Base-by-base conservation (phyloP, 1,139 yeast genomes). In the Taphrina pruni region DNA sequence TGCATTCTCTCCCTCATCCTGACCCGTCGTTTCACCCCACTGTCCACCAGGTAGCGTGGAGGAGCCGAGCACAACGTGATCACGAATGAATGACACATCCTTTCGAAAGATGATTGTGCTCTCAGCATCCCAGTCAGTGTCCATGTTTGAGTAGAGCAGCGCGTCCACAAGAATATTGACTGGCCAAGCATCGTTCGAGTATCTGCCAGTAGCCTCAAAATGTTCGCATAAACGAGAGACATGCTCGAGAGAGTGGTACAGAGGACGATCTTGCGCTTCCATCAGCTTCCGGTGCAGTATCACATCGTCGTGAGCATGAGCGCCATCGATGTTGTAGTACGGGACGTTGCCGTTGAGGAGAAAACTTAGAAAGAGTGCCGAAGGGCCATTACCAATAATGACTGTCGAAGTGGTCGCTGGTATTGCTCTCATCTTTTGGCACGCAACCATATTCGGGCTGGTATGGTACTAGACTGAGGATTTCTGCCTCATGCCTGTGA, bases 31-130 rank as follows among this genome's bases (percentile, higher is more conserved):
- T 6, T 66, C 70, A 1, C 77, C 74, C 81, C 81, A 79, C 66
- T 79, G 81, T 1, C 81, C 81, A 12, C 81, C 81, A 0, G 79
- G 73, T 1, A 50, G 52, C 12, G 72, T 69, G n/a, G 75, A 71
- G 7, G 75, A 73, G 17, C 79, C 77, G 12, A 77, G 66, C 6
- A 78, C 76, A n/a, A 73, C 43, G 68, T 77, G 79, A 0, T 66
- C 65, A 5, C 69, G 62, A 0, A 70, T 70, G 8, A 46, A 38
- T 2, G 60, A 60, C 6, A 71, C 69, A 4, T 71, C 66, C 5
- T 70, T 46, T 6, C 54, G 72, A 78, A 79, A 78, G 11, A 76
- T 65, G 66, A 76, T 73, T 69, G 74, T 73, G 43, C 65, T 48
- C 35, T 69, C 55, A 11, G 36, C 52, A 48, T 52, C 60, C 41